Evolutionary conservation across 805 yeast species (phyloP), one percentile per base, ranked within the genome.

Genomic region (Kuraishia ogatae): DNA sequence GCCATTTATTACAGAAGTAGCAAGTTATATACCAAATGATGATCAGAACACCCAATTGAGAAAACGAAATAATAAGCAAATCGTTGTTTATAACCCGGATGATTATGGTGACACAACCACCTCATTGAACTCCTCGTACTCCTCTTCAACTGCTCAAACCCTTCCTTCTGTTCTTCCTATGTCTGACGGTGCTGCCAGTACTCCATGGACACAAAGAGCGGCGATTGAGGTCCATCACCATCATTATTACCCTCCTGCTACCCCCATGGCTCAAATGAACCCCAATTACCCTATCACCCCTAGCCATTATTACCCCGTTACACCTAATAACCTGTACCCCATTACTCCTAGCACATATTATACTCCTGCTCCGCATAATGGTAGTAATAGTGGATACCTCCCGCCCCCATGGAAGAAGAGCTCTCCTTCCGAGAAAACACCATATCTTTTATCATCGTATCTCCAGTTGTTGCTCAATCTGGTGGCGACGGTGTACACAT

Each of bases 381-480:
- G 21, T 2, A 28, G 35, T 11, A 51, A 50, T 13, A 52, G 39
- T 21, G 50, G 56, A 13, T 24, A 52, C 15, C 68, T 84, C 35
- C 89, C 89, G 1, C 70, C 71, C 2, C 87, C 89, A 0, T 84
- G 89, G 89, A 77, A 80, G 5, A 62, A 67, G 6, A 78, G 83
- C 2, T 63, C 70, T 13, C 87, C 89, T 2, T 72, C 70, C 20
- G 81, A 79, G 29, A 76, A 75, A 56, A 67, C 74, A 0, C 81
- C 87, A 6, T 86, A 86, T 62, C 63, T 81, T 28, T 63, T 84
- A 10, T 76, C 85, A 10, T 81, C 91, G 15, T 84, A 85, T 60
- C 64, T 85, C 39, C 92, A 86, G 65, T 60, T 84, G 8, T 51
- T 74, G 1, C 63, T 81, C 57, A 86, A 86, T 62, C 64, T 76